Evolutionary conservation across 371 early-diverging fungal genomes (phyloP).

Genomic region (Lichtheimia hyalospora): DNA sequence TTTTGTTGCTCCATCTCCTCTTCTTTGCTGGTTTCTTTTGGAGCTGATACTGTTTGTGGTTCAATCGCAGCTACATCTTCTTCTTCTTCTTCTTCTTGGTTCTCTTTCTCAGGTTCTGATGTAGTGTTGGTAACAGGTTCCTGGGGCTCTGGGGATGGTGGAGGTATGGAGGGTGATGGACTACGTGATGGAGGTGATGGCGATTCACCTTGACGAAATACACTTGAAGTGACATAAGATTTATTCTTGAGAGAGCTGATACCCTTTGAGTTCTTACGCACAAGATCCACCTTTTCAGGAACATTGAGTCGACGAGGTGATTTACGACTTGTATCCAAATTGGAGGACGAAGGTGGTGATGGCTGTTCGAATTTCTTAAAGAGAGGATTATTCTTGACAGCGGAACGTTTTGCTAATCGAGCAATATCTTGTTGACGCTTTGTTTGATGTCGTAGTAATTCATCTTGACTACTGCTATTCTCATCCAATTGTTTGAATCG

Average conservation of each 20-base stretch:
- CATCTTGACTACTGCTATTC: constrained; percentile 4
- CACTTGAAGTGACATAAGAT: constrained; percentile 16
- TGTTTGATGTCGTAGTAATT: constrained; percentile 12
- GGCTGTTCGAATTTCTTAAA: constrained; percentile 29
- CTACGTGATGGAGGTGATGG: neutral
- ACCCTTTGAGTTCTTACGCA: constrained; percentile 13
- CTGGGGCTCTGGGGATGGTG: constrained; percentile 3
- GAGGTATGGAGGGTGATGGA: neutral
- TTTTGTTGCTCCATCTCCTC: too few relatives aligned
- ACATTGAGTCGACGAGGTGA: constrained; percentile 1
- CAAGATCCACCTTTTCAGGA: neutral
- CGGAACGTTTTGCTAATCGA: constrained; percentile 23
- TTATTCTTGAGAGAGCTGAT: constrained; percentile 15
- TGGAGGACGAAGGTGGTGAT: neutral
- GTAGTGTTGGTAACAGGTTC: neutral
- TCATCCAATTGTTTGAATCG: constrained; percentile 9
- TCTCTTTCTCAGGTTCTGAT: neutral
- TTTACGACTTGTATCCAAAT: neutral
- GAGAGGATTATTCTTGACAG: constrained; percentile 36
- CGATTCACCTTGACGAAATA: constrained; percentile 10
- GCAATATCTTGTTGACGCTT: constrained; percentile 22
- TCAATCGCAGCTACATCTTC: neutral
- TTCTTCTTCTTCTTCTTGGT: neutral
- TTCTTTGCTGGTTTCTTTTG: too few relatives aligned
- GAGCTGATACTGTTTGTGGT: neutral